Base-by-base conservation (phyloP, 2,329 filamentous ascomycete genomes). In the Nemania bipapillata region DNA sequence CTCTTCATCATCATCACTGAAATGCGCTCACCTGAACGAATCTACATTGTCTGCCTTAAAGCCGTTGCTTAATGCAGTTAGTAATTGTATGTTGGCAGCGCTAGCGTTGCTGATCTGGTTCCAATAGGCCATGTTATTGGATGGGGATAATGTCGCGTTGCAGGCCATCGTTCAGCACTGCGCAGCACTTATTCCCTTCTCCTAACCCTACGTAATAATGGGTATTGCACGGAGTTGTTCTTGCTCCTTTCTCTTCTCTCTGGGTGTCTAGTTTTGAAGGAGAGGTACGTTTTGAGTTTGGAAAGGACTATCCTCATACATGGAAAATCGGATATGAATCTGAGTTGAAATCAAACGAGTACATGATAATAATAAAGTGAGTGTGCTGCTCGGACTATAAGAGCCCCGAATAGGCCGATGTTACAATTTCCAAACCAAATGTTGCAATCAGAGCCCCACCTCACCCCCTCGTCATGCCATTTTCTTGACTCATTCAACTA, bases 401-500 rank as follows among this genome's bases (percentile, higher is more conserved):
- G 26, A 37, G 17, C 17, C 22, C 50, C 63, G 57, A 57, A 20
- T 2, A 52, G 12, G 26, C 63, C 62, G 57, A 66, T 66, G 62
- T 69, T 66, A 15, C 52, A 35, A 66, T 66, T 20, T 6, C 45
- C 26, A 69, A 66, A 53, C 62, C 24, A 35, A 12, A 66, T 65
- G 62, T 69, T 69, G 66, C 58, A 53, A 69, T 69, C 62, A 30
- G 15, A 3, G 66, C 32, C 37, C 63, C 66, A 69, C 62, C 30
- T 47, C n/a, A 55, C 22, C 57, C n/a, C 32, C 53, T 52, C 26
- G 28, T 56, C n/a, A 12, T 40, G 6, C 37, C 28, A 49, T 42
- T n/a, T 6, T 4, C 24, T 15, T 9, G 26, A n/a, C 28, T 8
- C 4, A 32, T n/a, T 15, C 22, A 22, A 32, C 28, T 22, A 26